Conservation (phyloP, 768 basidiomycete genomes). For the Mycena olivaceomarginata region DNA sequence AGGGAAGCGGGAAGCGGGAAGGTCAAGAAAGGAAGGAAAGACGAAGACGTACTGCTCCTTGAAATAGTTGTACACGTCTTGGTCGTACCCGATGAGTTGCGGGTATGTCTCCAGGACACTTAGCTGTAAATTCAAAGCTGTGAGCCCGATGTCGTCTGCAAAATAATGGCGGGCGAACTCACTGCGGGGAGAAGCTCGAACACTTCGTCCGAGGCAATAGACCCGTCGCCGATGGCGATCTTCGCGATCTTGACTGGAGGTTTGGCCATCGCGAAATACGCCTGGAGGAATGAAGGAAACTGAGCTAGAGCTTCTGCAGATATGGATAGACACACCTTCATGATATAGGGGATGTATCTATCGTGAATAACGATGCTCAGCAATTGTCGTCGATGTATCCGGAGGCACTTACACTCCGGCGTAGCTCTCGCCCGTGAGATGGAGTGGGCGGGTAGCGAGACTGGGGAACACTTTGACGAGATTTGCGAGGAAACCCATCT, state of each 20-base stretch:
- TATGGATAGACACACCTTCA: slow-evolving; percentile 58
- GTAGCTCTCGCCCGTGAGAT: slow-evolving; percentile 85
- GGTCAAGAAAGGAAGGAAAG: no score
- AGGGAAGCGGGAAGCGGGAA: no score
- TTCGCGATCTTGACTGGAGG: slow-evolving; percentile 83
- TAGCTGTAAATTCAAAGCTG: slow-evolving; percentile 57
- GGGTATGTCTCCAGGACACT: slow-evolving; percentile 83
- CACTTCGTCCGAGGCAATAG: slow-evolving; percentile 70
- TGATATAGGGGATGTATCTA: slow-evolving; percentile 73
- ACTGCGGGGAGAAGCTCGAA: slow-evolving; percentile 76
- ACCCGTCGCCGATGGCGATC: slow-evolving; percentile 83
- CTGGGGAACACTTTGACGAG: slow-evolving; percentile 85
- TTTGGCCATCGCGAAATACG: slow-evolving; percentile 76
- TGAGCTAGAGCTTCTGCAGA: not conserved
- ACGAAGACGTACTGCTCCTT: slow-evolving; percentile 73
- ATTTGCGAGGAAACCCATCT: slow-evolving; percentile 86
- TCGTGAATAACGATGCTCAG: not conserved
- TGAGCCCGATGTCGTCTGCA: slow-evolving; percentile 8
- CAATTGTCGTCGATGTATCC: not conserved
- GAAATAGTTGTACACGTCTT: slow-evolving; percentile 80
- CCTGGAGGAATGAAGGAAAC: slow-evolving; percentile 36
- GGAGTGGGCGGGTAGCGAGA: slow-evolving; percentile 78
- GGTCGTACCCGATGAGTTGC: slow-evolving; percentile 84
- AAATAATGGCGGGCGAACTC: slow-evolving; percentile 44
- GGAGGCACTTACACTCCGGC: slow-evolving; percentile 81